A percentile compares a stretch with the other conserved stretches of the same genome.
Conservation (phyloP, 345 rosid genomes). For the Rhodamnia rubescens region DNA sequence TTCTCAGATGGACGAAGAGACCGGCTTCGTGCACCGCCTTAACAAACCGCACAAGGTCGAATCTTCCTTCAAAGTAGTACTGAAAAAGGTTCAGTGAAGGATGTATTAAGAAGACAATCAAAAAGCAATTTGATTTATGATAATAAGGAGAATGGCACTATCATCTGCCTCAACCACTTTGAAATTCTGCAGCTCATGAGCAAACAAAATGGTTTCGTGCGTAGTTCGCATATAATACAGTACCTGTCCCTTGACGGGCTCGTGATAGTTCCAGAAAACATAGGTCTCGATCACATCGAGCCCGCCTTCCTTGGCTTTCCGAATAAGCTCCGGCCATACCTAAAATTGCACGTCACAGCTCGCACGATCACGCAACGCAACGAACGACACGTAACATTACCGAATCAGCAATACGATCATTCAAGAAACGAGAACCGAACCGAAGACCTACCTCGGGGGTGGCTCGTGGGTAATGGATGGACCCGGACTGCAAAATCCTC, state of each 20-base stretch:
- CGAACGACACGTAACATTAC: background rate
- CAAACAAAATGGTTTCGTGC: background rate
- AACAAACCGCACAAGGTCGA: constrained; percentile 49
- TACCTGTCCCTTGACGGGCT: constrained; percentile 56
- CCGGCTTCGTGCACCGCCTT: constrained; percentile 55
- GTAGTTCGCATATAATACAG: background rate
- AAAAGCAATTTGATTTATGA: background rate
- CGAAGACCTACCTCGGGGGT: constrained; percentile 34
- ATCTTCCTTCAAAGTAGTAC: constrained; percentile 58
- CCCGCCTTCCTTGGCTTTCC: constrained; percentile 57
- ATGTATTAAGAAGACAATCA: background rate
- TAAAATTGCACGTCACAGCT: constrained; percentile 6
- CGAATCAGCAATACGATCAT: background rate
- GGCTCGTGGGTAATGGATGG: constrained; percentile 51
- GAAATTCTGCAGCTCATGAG: background rate
- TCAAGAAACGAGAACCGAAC: background rate
- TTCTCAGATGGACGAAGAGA: constrained; percentile 51
- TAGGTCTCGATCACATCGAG: constrained; percentile 56
- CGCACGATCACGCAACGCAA: background rate
- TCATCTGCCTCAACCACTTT: background rate
- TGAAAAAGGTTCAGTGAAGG: constrained; percentile 7
- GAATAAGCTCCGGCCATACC: constrained; percentile 56
- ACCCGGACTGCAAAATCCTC: constrained; percentile 51
- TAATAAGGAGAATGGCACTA: background rate
- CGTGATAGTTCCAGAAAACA: constrained; percentile 61